Base-by-base conservation (phyloP, 805 yeast genomes). In the Starmerella bacillaris region DNA sequence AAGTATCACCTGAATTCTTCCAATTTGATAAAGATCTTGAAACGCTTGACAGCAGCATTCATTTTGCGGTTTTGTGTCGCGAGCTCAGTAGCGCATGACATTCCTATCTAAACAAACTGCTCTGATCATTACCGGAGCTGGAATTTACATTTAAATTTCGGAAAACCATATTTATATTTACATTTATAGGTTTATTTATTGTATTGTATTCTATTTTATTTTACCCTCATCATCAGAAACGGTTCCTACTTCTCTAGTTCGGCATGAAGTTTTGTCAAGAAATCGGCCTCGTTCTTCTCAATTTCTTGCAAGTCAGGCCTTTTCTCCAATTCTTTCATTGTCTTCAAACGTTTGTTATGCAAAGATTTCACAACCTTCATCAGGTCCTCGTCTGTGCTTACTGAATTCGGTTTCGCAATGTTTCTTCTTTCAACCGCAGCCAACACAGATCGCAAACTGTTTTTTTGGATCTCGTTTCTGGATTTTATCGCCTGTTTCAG, bases 1-100 rank as follows among this genome's bases (percentile, higher is more conserved):
- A 39, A 3, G 46, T 50, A 4, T 71, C 72, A 16, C 78, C 79
- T 27, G 80, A 75, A 46, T 83, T 86, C 55, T 86, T 89, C 49
- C 89, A 79, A 44, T 89, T 89, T 51, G 98, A 89, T 35, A 35
- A 34, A 21, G 35, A 41, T 42, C 50, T 28, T 9, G 17, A 14
- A 8, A 18, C 34, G n/a, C 18, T 22, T 14, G 22, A 20, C 29
- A 18, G 18, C 36, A 8, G 20, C 30, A 43, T 5, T 7, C 6
- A 17, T 35, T 34, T 20, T 28, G 21, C 16, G 24, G 16, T 22
- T 27, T 15, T n/a, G 29, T 17, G 6, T 27, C 15, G 12, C 38
- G 37, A 21, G 21, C 22, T 19, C 36, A 17, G 4, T 15, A 9
- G 4, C 19, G 12, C n/a, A 21, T 15, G 14, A 14, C 21, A 12